phyloP scores from a whole-genome alignment of 768 basidiomycete species.

The Coprinopsis marcescibilis region DNA sequence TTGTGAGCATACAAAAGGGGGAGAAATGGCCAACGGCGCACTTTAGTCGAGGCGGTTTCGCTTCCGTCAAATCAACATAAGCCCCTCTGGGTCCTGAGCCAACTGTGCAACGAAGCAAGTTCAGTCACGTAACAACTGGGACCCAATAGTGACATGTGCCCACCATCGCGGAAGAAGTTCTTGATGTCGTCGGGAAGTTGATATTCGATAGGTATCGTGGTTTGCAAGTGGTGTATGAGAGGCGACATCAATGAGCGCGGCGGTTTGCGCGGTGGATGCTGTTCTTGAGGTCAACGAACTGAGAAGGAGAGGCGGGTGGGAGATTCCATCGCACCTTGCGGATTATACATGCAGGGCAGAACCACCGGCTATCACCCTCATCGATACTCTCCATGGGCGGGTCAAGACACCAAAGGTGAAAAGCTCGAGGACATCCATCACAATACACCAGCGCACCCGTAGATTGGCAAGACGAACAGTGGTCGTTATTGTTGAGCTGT shows the following conservation, averaged over 20 bases:
- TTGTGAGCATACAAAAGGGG: conserved; percentile 8
- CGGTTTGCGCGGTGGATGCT: conserved; percentile 68
- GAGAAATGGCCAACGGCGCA: conserved; percentile 30
- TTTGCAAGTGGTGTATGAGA: conserved; percentile 65
- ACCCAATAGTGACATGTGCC: conserved; percentile 21
- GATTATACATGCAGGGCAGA: conserved; percentile 66
- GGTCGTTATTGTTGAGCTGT: conserved; percentile 67
- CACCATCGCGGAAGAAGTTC: conserved; percentile 82
- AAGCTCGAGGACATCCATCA: conserved; percentile 93
- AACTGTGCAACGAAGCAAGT: conserved; percentile 43
- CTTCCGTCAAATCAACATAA: conserved; percentile 76
- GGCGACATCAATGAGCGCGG: conserved; percentile 64
- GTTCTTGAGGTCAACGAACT: conserved; percentile 18
- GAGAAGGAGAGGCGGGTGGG: conserved; percentile 11
- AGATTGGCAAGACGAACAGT: conserved; percentile 81
- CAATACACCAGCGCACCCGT: conserved; percentile 88
- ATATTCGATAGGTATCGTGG: conserved; percentile 71
- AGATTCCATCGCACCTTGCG: conserved; percentile 47
- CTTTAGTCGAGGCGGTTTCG: conserved; percentile 79
- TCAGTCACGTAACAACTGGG: conserved; percentile 10
- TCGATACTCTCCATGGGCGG: conserved; percentile 89
- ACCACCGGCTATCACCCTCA: conserved; percentile 81
- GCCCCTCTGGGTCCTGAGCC: conserved; percentile 71
- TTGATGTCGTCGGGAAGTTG: conserved; percentile 83
- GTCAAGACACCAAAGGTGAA: conserved; percentile 95